phyloP scores from a whole-genome alignment of 257 asterid species.

The Solanum pinnatisectum region DNA sequence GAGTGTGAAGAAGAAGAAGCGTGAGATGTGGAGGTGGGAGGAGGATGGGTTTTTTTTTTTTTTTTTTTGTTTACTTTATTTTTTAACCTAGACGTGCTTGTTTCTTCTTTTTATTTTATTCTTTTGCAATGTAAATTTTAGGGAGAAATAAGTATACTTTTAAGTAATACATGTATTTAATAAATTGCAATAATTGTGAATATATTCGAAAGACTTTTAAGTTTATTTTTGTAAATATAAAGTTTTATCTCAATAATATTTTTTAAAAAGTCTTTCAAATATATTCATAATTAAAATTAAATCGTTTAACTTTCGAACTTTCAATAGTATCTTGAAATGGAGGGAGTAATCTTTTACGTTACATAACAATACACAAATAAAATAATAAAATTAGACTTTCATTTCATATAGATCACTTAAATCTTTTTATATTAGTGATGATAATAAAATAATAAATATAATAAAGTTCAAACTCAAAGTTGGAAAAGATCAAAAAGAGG shows the following conservation, averaged over 20 bases:
- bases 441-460: neutral
- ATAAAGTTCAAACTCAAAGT: neutral
- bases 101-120: too few relatives aligned
- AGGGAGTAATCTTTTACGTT: neutral
- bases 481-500: neutral
- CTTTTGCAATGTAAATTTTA: too few relatives aligned
- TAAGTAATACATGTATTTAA: too few relatives aligned
- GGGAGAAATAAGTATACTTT: too few relatives aligned
- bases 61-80: too few relatives aligned
- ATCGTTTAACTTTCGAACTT: too few relatives aligned
- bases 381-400: neutral
- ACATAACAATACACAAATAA: neutral
- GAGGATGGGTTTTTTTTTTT: too few relatives aligned
- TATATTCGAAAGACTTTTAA: neutral
- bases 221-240: neutral
- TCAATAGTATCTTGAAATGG: too few relatives aligned
- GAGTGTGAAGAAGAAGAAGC: too few relatives aligned
- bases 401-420: neutral
- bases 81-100: too few relatives aligned
- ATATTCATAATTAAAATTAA: neutral
- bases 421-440: neutral
- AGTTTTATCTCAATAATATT: neutral
- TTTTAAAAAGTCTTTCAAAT: neutral
- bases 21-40: too few relatives aligned
- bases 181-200: neutral